A percentile compares a stretch with the other conserved stretches of the same genome.
Conservation (phyloP, 2,329 filamentous ascomycete species). For the Magnaporthiopsis incrustans region DNA sequence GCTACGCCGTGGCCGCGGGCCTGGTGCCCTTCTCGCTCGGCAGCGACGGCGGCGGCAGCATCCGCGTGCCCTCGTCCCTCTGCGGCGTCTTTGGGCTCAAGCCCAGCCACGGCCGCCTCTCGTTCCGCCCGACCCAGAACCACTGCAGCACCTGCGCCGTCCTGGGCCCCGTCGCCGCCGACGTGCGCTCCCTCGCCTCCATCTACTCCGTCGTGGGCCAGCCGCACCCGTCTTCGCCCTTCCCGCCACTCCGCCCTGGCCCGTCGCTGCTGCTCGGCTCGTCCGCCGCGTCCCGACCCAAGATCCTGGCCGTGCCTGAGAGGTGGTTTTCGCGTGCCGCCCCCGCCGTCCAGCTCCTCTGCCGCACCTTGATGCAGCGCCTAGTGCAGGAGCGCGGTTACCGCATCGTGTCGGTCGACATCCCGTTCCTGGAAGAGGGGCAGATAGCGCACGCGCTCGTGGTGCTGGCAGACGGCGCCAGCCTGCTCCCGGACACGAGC, state of each 20-base stretch:
- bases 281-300: constrained; percentile 19
- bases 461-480: constrained; percentile 55
- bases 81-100: constrained; percentile 72
- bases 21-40: constrained; percentile 66
- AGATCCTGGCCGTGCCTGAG: constrained; percentile 55
- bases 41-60: constrained; percentile 65
- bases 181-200: constrained; percentile 57
- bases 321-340: constrained; percentile 50
- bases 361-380: constrained; percentile 37
- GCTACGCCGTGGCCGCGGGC: constrained; percentile 61
- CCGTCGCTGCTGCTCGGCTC: constrained; percentile 12
- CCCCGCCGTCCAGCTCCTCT: constrained; percentile 33
- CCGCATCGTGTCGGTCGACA: constrained; percentile 42
- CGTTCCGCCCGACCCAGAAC: constrained; percentile 49
- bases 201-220: constrained; percentile 57
- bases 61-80: constrained; percentile 64
- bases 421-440: constrained; percentile 53
- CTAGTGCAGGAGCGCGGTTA: constrained; percentile 47
- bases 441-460: constrained; percentile 68
- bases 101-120: constrained; percentile 59
- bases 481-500: constrained; percentile 35
- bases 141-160: constrained; percentile 56
- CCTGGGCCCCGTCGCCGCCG: constrained; percentile 59
- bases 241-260: constrained; percentile 30
- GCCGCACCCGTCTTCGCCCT: constrained; percentile 52